Percentiles rank a stretch among this genome's conserved stretches.
Conservation (phyloP, 2,329 filamentous ascomycete genomes). For the Verticillium zaregamsianum region DNA sequence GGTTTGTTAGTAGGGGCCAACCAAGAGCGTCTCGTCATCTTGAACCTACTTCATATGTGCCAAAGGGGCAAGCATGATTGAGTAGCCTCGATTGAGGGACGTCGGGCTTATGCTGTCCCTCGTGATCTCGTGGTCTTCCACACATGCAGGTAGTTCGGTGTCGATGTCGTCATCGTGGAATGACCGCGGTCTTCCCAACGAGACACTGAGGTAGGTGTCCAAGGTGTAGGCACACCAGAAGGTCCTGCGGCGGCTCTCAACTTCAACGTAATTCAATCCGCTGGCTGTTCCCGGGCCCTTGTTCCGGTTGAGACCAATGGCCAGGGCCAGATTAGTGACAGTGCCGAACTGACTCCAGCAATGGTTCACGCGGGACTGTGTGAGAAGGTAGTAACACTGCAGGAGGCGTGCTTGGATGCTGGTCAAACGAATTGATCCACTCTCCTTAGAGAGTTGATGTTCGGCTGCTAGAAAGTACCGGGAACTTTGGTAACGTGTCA, state of each 20-base stretch:
- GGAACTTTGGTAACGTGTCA: constrained; percentile 14
- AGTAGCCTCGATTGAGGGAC: constrained; percentile 12
- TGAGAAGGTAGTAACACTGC: constrained; percentile 39
- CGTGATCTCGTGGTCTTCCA: constrained; percentile 40
- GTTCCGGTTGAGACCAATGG: constrained; percentile 35
- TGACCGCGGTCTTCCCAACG: constrained; percentile 55
- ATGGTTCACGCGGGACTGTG: constrained; percentile 41
- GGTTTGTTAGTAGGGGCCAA: not conserved
- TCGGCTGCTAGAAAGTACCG: constrained; percentile 30
- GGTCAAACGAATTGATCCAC: constrained; percentile 30
- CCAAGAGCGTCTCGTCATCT: not conserved
- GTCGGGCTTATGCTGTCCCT: constrained; percentile 15
- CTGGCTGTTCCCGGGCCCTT: constrained; percentile 14
- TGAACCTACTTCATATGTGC: constrained; percentile 27
- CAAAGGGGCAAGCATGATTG: constrained; percentile 28
- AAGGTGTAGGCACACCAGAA: constrained; percentile 64
- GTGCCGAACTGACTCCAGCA: constrained; percentile 43
- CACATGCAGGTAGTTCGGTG: constrained; percentile 49
- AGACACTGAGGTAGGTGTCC: constrained; percentile 60
- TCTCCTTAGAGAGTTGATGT: constrained; percentile 32
- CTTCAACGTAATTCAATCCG: constrained; percentile 26
- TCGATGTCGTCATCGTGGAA: constrained; percentile 65
- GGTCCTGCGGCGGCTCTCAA: constrained; percentile 36
- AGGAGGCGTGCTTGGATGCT: constrained; percentile 36
- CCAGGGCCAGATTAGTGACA: constrained; percentile 30